Percentiles rank a stretch among this genome's conserved stretches.
phyloP scores from a whole-genome alignment of 108 stramenopile species.

The Skeletonema grethae region DNA sequence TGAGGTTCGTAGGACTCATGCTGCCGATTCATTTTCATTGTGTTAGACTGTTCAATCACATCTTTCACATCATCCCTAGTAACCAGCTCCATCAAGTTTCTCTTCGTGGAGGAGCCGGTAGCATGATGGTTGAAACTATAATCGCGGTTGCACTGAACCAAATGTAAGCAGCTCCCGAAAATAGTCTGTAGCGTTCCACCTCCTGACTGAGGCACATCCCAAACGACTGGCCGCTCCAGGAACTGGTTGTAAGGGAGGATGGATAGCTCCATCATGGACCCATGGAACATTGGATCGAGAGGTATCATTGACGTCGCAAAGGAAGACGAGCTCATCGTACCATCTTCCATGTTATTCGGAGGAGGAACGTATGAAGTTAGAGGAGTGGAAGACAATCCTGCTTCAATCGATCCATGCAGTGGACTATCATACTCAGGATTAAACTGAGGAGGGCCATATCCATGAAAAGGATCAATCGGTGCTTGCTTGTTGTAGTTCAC shows the following conservation, averaged over 20 bases:
- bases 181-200: slow-evolving; percentile 5
- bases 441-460: slow-evolving; percentile 33
- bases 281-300: slow-evolving; percentile 32
- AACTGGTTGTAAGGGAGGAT: slow-evolving; percentile 24
- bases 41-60: not conserved
- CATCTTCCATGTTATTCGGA: not conserved
- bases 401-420: not conserved
- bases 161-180: slow-evolving; percentile 31
- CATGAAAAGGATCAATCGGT: slow-evolving; percentile 21
- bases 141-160: slow-evolving; percentile 31
- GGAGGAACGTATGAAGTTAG: slow-evolving; percentile 30
- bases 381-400: slow-evolving; percentile 16
- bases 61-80: slow-evolving; percentile 2
- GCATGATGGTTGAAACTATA: not conserved
- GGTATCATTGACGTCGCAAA: not conserved
- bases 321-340: not conserved
- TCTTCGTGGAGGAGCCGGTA: not conserved
- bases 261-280: slow-evolving; percentile 30
- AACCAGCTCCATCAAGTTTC: not conserved
- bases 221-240: slow-evolving; percentile 26
- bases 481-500: not conserved
- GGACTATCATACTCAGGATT: slow-evolving; percentile 17
- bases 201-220: slow-evolving; percentile 32
- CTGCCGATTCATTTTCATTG: slow-evolving; percentile 7
- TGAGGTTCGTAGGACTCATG: not conserved